These are phyloP conservation scores for Colletotrichum eremochloae DNA, from an alignment of 2,329 filamentous ascomycete species.

Conservation along the genomic window DNA sequence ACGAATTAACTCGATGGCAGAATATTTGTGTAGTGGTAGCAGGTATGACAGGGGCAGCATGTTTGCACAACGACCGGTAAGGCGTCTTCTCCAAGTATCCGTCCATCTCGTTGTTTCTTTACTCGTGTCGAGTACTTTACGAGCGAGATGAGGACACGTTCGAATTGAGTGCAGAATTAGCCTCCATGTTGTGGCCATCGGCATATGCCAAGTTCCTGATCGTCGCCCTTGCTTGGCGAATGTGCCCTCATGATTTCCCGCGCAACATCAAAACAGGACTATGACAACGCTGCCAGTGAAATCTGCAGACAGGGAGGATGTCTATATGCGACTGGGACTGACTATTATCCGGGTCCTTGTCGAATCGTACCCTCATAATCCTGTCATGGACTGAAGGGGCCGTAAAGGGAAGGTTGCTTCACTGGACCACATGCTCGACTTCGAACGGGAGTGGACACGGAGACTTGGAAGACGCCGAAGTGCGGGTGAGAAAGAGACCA, in stretches of 20 bases:
- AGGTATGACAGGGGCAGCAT: neutral
- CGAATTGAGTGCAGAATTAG: neutral
- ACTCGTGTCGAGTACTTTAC: neutral
- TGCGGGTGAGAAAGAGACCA: neutral
- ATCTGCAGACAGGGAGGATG: no score
- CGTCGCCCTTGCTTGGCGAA: neutral
- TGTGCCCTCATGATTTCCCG: neutral
- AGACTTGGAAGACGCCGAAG: neutral
- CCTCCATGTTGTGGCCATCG: neutral
- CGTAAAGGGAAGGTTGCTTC: no score
- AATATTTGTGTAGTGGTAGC: neutral
- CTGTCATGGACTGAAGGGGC: no score
- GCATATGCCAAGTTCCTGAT: neutral
- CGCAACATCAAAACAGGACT: neutral
- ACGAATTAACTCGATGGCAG: neutral
- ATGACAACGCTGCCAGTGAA: neutral
- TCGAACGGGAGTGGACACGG: no score
- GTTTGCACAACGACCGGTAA: neutral
- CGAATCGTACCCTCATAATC: no score
- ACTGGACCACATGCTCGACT: no score
- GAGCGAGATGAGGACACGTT: neutral
- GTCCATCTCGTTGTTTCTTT: neutral
- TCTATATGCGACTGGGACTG: no score
- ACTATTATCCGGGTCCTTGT: no score
- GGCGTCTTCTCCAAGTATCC: neutral